Evolutionary conservation across 176 grass and related monocot genomes (phyloP), one percentile per base, ranked within the genome.

Genomic region (Avena insularis): DNA sequence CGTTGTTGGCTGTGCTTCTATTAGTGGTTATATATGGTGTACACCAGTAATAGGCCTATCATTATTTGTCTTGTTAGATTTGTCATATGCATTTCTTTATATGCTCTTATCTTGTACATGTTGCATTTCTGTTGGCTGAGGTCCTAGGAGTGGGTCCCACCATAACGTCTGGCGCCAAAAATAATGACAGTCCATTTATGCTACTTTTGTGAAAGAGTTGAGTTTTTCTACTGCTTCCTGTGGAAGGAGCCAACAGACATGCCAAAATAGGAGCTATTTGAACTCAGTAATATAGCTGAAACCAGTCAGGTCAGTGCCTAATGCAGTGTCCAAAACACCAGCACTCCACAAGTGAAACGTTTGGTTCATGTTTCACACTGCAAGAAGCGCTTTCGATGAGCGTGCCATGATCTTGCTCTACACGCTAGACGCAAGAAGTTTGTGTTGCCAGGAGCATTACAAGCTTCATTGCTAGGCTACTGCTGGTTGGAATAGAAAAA

Each of bases 41-140:
- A 47, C 40, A 43, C 73, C 48, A 12, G 73, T 31, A 75, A 66
- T 87, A 77, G 63, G 66, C 72, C 87, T 62, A 20, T 70, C 55
- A 64, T 83, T 19, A 64, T 83, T 78, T 65, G 5, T 49, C 4
- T n/a, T 29, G 43, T 69, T 29, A 40, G 17, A 47, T 64, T 31
- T 8, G 45, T n/a, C 65, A 65, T 79, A 69, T 31, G 47, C 31
- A 79, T 87, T 29, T 70, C 45, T 72, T 73, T 9, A 43, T 79
- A 71, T 72, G 5, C 82, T 21, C 50, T 43, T 43, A 43, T 43
- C 16, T 72, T 58, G 47, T 79, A 63, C 53, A 40, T 71, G 76
- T 56, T 54, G 50, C 21, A 47, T 71, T 61, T 62, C 9, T 70
- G 67, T 84, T 79, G 75, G 54, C 14, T 25, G 31, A 53, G 40